phyloP scores from a whole-genome alignment of 768 basidiomycete genomes.

The Pleurotus tuber-regium region DNA sequence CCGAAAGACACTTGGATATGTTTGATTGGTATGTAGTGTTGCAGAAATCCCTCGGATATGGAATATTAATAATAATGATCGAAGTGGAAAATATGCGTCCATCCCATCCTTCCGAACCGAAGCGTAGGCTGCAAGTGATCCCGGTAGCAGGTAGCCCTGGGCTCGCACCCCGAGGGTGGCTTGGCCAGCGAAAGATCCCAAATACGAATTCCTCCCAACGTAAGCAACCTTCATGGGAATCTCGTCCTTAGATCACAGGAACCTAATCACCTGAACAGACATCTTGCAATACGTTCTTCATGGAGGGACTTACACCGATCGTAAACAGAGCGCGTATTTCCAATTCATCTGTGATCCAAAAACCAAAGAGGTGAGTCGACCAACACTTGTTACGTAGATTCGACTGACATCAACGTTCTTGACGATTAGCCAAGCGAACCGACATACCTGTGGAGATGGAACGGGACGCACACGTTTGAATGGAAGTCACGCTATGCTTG shows the following conservation, averaged over 20 bases:
- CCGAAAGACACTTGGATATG: slow-evolving; percentile 31
- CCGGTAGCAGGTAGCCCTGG: slow-evolving; percentile 22
- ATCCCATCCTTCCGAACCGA: slow-evolving; percentile 30
- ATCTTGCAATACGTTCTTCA: slow-evolving; percentile 29
- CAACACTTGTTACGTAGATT: neutral
- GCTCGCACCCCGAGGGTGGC: slow-evolving; percentile 19
- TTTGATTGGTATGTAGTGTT: slow-evolving; percentile 19
- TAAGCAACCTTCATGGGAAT: neutral
- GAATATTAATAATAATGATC: slow-evolving; percentile 4
- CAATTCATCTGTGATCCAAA: slow-evolving; percentile 27
- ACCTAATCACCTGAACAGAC: slow-evolving; percentile 11
- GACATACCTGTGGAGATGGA: slow-evolving; percentile 1
- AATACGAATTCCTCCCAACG: neutral
- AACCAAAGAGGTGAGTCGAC: slow-evolving; percentile 18
- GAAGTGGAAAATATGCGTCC: slow-evolving; percentile 28
- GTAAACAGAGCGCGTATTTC: slow-evolving; percentile 28
- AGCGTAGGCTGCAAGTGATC: slow-evolving; percentile 32
- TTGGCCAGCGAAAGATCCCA: slow-evolving; percentile 12
- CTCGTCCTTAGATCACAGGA: neutral
- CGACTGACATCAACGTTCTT: neutral
- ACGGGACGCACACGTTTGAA: neutral
- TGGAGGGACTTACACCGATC: slow-evolving; percentile 25
- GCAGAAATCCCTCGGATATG: neutral
- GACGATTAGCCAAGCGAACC: neutral
- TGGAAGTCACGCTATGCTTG: slow-evolving; percentile 4